Evolutionary conservation across 352 stramenopile species (phyloP).

Genomic region (Plasmopara halstedii): DNA sequence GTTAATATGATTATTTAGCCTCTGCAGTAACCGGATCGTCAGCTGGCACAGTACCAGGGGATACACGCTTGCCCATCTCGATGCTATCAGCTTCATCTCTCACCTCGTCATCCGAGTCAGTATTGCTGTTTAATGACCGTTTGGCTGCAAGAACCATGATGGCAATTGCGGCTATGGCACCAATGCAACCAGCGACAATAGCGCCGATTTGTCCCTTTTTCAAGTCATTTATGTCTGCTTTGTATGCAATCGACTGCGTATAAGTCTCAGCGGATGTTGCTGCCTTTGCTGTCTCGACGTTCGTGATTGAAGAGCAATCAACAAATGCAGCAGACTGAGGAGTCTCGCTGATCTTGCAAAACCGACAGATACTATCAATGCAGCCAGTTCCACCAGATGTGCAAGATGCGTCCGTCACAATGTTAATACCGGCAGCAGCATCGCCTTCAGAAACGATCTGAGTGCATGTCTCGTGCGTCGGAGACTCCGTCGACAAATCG

Average conservation of each 20-base stretch:
- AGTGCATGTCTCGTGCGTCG: slow-evolving; percentile 2
- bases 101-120: slow-evolving; percentile 7
- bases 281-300: slow-evolving; percentile 1
- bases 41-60: slow-evolving; percentile 9
- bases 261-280: background rate
- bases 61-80: slow-evolving; percentile 13
- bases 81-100: slow-evolving; percentile 14
- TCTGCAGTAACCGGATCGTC: slow-evolving; percentile 8
- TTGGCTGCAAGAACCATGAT: slow-evolving; percentile 21
- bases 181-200: slow-evolving; percentile 13
- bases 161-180: slow-evolving; percentile 22
- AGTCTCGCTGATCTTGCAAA: slow-evolving; percentile 25
- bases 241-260: slow-evolving; percentile 1
- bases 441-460: slow-evolving; percentile 17
- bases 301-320: slow-evolving; percentile 8
- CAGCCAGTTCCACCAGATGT: slow-evolving; percentile 26
- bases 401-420: slow-evolving; percentile 29
- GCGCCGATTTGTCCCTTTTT: slow-evolving; percentile 7
- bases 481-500: slow-evolving; percentile 1
- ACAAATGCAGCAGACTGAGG: slow-evolving; percentile 19
- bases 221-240: background rate
- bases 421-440: slow-evolving; percentile 24
- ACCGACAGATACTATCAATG: slow-evolving; percentile 34
- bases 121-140: slow-evolving; percentile 5
- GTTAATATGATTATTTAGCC: no score